A percentile compares a stretch with the other conserved stretches of the same genome.
Evolutionary conservation across 441 rosid genomes (phyloP).

Genomic region (Raphanus hybrid): DNA sequence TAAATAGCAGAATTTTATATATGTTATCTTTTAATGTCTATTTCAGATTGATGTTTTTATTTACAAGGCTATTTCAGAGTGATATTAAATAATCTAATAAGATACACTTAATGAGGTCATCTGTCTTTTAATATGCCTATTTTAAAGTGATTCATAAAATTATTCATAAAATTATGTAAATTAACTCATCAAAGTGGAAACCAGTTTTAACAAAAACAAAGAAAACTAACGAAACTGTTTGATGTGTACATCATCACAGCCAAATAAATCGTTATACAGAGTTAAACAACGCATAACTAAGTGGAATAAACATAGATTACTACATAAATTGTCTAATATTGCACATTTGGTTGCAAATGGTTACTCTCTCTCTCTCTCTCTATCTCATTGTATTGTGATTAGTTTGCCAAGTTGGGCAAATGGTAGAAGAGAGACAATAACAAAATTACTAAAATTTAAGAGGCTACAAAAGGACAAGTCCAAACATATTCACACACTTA

Average conservation of each 20-base stretch:
- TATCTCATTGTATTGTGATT: constrained; percentile 29
- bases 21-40: too few species aligned
- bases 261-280: constrained; percentile 29
- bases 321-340: constrained; percentile 28
- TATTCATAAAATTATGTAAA: too few species aligned
- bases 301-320: constrained; percentile 18
- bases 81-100: too few species aligned
- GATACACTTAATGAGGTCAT: too few species aligned
- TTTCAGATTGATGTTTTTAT: too few species aligned
- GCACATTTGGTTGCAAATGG: constrained; percentile 23
- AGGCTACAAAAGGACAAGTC: constrained; percentile 40
- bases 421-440: constrained; percentile 30
- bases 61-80: too few species aligned
- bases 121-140: too few species aligned
- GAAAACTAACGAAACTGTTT: constrained; percentile 14
- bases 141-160: too few species aligned
- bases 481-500: constrained; percentile 40
- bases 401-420: constrained; percentile 41
- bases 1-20: too few species aligned
- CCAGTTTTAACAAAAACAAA: constrained; percentile 4
- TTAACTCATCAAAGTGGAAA: not conserved
- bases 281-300: constrained; percentile 20
- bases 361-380: constrained; percentile 28
- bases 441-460: constrained; percentile 40
- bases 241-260: constrained; percentile 17